phyloP scores from a whole-genome alignment of 768 basidiomycete genomes.

The Lyophyllum atratum region DNA sequence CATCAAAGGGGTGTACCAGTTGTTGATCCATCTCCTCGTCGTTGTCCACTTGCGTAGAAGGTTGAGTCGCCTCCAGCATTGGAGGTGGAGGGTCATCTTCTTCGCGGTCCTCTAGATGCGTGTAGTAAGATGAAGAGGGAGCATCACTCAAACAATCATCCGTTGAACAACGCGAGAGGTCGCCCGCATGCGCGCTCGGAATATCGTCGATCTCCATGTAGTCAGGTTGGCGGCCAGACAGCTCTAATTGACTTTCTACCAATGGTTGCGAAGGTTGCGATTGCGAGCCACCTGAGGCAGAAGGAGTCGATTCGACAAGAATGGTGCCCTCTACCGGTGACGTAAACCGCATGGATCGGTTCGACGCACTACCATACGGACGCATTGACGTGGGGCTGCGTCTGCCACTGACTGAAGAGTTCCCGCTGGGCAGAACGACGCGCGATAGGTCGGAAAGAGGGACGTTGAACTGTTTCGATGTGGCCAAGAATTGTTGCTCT shows the following conservation, averaged over 20 bases:
- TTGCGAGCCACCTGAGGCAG: constrained; percentile 43
- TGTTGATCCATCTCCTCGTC: constrained; percentile 10
- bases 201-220: constrained; percentile 12
- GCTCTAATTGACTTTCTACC: constrained; percentile 23
- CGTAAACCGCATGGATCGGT: constrained; percentile 6
- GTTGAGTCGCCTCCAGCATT: constrained; percentile 30
- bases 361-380: constrained; percentile 1
- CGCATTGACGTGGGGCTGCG: constrained; percentile 4
- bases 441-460: constrained; percentile 60
- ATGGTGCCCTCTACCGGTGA: constrained; percentile 22
- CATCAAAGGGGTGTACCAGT: constrained; percentile 7
- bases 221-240: constrained; percentile 15
- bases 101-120: constrained; percentile 33
- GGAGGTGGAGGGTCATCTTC: constrained; percentile 12
- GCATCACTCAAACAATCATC: constrained; percentile 36
- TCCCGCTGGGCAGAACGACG: constrained; percentile 6
- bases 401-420: neutral
- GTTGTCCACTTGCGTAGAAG: constrained; percentile 34
- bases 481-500: constrained; percentile 45
- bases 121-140: constrained; percentile 42
- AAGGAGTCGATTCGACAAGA: constrained; percentile 59
- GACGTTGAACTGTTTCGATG: constrained; percentile 50
- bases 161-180: constrained; percentile 24
- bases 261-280: constrained; percentile 25
- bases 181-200: constrained; percentile 13